phyloP scores from a whole-genome alignment of 257 asterid genomes.

The Fraxinus americana region DNA sequence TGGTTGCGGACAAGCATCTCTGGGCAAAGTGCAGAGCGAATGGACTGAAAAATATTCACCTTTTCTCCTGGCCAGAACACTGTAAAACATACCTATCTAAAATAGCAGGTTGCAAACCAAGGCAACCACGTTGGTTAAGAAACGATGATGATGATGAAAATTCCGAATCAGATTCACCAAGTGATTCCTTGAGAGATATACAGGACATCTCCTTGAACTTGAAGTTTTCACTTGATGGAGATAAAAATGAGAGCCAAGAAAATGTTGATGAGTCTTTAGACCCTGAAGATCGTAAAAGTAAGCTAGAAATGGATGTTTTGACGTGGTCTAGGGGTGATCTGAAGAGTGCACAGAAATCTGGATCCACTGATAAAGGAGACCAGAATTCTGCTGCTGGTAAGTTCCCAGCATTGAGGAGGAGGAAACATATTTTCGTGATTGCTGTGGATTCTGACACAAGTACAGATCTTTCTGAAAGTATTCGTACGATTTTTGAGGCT shows the following conservation, averaged over 20 bases:
- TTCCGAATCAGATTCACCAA: conserved; percentile 96
- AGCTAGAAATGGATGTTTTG: conserved; percentile 77
- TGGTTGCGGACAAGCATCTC: conserved; percentile 92
- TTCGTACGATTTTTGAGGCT: conserved; percentile 72
- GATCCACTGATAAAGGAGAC: conserved; percentile 59
- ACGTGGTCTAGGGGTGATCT: conserved; percentile 68
- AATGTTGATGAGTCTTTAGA: conserved; percentile 57
- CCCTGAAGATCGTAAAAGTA: conserved; percentile 62
- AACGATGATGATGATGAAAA: conserved; percentile 78
- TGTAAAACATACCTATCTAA: conserved; percentile 86
- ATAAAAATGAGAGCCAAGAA: conserved; percentile 59
- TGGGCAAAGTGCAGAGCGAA: conserved; percentile 95
- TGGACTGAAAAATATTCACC: conserved; percentile 94
- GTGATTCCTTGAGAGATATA: conserved; percentile 94
- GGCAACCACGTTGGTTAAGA: conserved; percentile 96
- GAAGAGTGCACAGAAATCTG: conserved; percentile 55
- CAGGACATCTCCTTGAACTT: conserved; percentile 96
- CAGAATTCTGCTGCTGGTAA: conserved; percentile 63
- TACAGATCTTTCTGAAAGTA: conserved; percentile 75
- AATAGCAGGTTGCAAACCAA: conserved; percentile 92
- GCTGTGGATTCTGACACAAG: conserved; percentile 77
- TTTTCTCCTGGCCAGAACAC: conserved; percentile 98
- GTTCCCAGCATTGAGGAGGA: conserved; percentile 93
- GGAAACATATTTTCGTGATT: conserved; percentile 76
- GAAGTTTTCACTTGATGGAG: conserved; percentile 89